Percentiles rank a stretch among this genome's conserved stretches.
Conservation (phyloP, 208 protist genomes). For the Crithidia fasciculata region DNA sequence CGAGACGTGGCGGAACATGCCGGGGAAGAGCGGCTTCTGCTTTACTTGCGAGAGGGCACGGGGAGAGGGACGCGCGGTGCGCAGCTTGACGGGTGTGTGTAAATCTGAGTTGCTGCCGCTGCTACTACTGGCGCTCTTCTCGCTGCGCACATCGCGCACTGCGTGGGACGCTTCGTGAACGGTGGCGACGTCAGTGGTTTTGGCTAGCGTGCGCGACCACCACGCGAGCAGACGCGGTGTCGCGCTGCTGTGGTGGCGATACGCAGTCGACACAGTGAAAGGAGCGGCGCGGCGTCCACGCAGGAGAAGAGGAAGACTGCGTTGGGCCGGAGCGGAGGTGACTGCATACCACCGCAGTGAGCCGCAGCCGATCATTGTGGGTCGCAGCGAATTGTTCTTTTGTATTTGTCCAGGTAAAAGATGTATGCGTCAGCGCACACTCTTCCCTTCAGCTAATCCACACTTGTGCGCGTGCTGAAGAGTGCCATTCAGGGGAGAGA, state of each 20-base stretch:
- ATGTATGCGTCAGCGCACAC: too few relatives aligned
- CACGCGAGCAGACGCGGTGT: background rate
- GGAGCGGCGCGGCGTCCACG: background rate
- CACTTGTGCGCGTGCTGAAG: too few relatives aligned
- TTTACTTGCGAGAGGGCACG: constrained; percentile 59
- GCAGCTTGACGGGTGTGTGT: constrained; percentile 9
- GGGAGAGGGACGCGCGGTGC: constrained; percentile 19
- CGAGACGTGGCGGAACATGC: constrained; percentile 51
- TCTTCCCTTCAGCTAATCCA: too few relatives aligned
- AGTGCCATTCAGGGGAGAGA: too few relatives aligned
- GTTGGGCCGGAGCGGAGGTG: background rate
- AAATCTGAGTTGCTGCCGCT: background rate
- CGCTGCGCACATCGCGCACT: background rate
- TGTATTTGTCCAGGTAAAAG: too few relatives aligned
- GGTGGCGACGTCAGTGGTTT: background rate
- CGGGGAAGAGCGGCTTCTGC: constrained; percentile 71
- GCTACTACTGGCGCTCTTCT: background rate
- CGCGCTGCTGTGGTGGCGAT: background rate
- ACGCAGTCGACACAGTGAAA: background rate
- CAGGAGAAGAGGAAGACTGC: background rate
- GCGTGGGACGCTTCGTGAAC: background rate
- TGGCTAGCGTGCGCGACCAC: background rate
- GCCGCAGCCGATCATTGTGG: background rate
- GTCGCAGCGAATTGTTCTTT: too few relatives aligned
- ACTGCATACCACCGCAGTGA: background rate